phyloP scores from a whole-genome alignment of 202 grass and related monocot species.

The Musa balbisiana region DNA sequence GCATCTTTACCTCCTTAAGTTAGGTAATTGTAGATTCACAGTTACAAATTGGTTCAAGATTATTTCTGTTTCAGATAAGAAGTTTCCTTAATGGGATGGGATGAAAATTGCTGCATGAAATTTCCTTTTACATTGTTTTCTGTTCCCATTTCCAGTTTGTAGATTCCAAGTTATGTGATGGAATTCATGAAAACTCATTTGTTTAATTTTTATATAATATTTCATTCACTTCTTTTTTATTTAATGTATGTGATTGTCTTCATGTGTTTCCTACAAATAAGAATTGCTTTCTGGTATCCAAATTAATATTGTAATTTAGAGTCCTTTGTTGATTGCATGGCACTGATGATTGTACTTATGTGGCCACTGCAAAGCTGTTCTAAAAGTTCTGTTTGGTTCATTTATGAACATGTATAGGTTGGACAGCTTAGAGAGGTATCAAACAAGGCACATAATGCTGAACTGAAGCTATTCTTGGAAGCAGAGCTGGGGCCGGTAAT shows the following conservation, averaged over 20 bases:
- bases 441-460: conserved; percentile 32
- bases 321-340: neutral
- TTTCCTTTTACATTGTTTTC: too few species aligned
- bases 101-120: neutral
- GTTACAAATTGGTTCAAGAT: too few species aligned
- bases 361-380: neutral
- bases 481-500: conserved; percentile 13
- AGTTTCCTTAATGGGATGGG: neutral
- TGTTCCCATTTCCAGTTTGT: too few species aligned
- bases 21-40: too few species aligned
- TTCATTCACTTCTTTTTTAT: too few species aligned
- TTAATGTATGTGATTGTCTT: neutral
- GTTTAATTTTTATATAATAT: too few species aligned
- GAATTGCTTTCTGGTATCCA: neutral
- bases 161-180: too few species aligned
- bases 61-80: too few species aligned
- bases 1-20: too few species aligned
- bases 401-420: conserved; percentile 26
- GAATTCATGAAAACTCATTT: too few species aligned
- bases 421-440: conserved; percentile 35
- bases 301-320: neutral
- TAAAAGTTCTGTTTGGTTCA: neutral
- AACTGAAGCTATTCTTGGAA: conserved; percentile 55
- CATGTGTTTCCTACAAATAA: neutral
- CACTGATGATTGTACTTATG: neutral